These are phyloP conservation scores for Podaxis rugospora DNA, from an alignment of 768 basidiomycete species.

Conservation along the genomic window DNA sequence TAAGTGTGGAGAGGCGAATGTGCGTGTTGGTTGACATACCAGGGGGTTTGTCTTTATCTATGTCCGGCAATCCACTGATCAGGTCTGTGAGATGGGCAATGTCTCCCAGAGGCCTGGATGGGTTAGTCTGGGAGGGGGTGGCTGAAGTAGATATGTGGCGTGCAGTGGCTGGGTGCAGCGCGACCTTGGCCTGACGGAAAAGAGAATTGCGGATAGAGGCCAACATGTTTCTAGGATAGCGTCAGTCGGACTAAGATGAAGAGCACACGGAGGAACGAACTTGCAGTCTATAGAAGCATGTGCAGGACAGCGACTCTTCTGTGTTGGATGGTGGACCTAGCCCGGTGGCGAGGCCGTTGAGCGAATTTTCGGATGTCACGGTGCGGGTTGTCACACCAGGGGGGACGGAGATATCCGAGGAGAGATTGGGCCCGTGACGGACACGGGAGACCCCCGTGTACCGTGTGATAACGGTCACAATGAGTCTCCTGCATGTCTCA, in stretches of 20 bases:
- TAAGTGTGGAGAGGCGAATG: not conserved
- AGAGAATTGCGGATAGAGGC: constrained; percentile 6
- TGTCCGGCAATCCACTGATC: not conserved
- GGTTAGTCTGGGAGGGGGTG: not conserved
- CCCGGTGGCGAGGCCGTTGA: not conserved
- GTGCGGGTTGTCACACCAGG: constrained; percentile 4
- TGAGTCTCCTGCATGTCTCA: not conserved
- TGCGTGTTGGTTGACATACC: not conserved
- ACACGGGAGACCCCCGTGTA: constrained; percentile 17
- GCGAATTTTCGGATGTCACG: not conserved
- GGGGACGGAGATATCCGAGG: constrained; percentile 10
- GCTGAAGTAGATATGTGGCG: not conserved
- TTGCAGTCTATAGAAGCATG: not conserved
- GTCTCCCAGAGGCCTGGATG: not conserved
- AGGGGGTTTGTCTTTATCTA: not conserved
- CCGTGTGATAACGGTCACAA: constrained; percentile 16
- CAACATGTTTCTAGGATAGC: not conserved
- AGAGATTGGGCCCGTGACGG: constrained; percentile 6
- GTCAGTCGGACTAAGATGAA: not conserved
- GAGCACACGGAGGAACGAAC: not conserved
- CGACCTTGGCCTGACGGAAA: not conserved
- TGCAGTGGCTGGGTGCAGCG: not conserved
- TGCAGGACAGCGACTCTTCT: not conserved
- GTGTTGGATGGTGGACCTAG: not conserved
- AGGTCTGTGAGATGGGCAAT: not conserved